Evolutionary conservation across 2,329 filamentous ascomycete genomes (phyloP).

Genomic region (Podosphaera leucotricha): DNA sequence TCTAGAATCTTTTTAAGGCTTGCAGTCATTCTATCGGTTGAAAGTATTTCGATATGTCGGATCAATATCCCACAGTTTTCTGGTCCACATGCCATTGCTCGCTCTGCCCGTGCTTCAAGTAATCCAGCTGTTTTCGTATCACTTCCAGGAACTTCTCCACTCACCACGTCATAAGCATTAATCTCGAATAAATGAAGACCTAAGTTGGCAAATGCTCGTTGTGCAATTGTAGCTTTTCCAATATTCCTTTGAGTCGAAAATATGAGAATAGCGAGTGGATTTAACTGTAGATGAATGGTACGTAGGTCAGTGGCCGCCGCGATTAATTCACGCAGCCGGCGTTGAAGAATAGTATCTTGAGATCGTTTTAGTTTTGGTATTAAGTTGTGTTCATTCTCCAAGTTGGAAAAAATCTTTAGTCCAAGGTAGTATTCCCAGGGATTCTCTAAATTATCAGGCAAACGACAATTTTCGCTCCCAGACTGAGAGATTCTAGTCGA

Average conservation of each 20-base stretch:
- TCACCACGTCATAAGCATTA: slow-evolving; percentile 80
- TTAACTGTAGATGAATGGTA: slow-evolving; percentile 68
- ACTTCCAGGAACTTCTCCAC: slow-evolving; percentile 68
- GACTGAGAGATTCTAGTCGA: slow-evolving; percentile 81
- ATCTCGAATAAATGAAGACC: slow-evolving; percentile 76
- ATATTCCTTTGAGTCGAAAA: slow-evolving; percentile 85
- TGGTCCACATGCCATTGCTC: slow-evolving; percentile 69
- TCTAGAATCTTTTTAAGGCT: slow-evolving; percentile 64
- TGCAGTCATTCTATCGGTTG: slow-evolving; percentile 69
- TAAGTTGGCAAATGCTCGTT: slow-evolving; percentile 61
- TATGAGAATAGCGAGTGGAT: slow-evolving; percentile 67
- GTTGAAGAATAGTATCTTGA: slow-evolving; percentile 35
- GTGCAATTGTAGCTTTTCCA: slow-evolving; percentile 64
- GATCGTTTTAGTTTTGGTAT: slow-evolving; percentile 22
- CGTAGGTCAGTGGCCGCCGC: slow-evolving; percentile 71
- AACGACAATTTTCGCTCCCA: slow-evolving; percentile 59
- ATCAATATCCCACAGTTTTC: slow-evolving; percentile 69
- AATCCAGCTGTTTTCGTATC: slow-evolving; percentile 91
- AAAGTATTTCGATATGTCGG: slow-evolving; percentile 73
- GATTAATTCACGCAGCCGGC: slow-evolving; percentile 62
- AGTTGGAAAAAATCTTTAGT: slow-evolving; percentile 39
- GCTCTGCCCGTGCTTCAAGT: slow-evolving; percentile 64
- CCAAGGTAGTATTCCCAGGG: slow-evolving; percentile 83
- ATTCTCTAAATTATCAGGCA: slow-evolving; percentile 53
- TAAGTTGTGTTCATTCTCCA: slow-evolving; percentile 19